Percentiles rank a stretch among this genome's conserved stretches.
Evolutionary conservation across 768 basidiomycete genomes (phyloP).

Genomic region (Cystobasidium tubakii): DNA sequence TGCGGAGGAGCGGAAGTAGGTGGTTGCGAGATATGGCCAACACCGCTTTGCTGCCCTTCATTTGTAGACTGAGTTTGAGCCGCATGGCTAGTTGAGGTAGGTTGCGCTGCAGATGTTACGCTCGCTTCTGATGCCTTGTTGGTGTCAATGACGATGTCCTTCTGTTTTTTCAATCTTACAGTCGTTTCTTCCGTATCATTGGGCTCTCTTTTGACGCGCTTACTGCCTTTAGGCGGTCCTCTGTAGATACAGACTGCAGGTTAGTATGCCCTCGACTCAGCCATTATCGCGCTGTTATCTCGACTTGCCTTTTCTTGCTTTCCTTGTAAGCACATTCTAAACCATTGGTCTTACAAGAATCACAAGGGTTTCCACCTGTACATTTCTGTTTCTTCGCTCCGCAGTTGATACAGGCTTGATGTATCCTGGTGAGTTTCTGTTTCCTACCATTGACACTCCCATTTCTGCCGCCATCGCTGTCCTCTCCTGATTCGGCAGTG

Average conservation of each 20-base stretch:
- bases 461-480: not conserved
- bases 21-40: not conserved
- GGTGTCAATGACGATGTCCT: not conserved
- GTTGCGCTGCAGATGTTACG: not conserved
- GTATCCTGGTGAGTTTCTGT: slow-evolving; percentile 24
- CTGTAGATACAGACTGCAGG: too few species aligned
- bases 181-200: not conserved
- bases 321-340: slow-evolving; percentile 17
- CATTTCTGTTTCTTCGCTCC: slow-evolving; percentile 30
- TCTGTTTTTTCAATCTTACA: not conserved
- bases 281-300: not conserved
- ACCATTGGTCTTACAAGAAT: not conserved
- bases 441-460: not conserved
- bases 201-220: not conserved
- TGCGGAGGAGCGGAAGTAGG: not conserved
- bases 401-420: slow-evolving; percentile 34
- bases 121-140: not conserved
- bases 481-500: not conserved
- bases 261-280: too few species aligned
- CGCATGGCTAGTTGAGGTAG: not conserved
- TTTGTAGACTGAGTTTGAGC: not conserved
- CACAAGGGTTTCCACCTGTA: slow-evolving; percentile 16
- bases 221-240: slow-evolving; percentile 32
- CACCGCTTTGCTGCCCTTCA: not conserved
- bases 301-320: slow-evolving; percentile 22